Evolutionary conservation across 805 yeast genomes (phyloP).

Genomic region (Diddensiella caesifluorescens): DNA sequence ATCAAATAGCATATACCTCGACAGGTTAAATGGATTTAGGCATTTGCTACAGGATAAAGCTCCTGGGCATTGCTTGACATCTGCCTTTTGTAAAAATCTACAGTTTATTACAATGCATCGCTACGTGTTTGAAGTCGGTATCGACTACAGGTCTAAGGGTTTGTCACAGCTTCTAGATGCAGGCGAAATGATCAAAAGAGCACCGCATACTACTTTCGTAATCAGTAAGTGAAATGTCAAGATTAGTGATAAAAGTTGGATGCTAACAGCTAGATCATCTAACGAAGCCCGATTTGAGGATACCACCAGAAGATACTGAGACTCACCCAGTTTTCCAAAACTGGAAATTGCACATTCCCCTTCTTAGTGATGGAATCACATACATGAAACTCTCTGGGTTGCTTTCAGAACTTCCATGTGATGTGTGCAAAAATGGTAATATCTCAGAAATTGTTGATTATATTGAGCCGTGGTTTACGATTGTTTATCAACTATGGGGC

Average conservation of each 20-base stretch:
- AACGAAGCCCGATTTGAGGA: constrained; percentile 37
- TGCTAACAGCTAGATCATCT: constrained; percentile 40
- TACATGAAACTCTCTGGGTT: constrained; percentile 40
- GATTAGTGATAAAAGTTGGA: no score
- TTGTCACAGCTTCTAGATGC: constrained; percentile 40
- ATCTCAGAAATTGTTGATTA: neutral
- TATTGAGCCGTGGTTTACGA: constrained; percentile 19
- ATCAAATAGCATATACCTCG: no score
- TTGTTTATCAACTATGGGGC: constrained; percentile 33
- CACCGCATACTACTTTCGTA: constrained; percentile 32
- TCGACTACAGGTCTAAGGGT: constrained; percentile 38
- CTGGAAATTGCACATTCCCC: constrained; percentile 6
- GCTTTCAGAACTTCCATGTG: constrained; percentile 34
- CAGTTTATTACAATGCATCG: constrained; percentile 32
- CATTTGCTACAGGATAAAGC: constrained; percentile 43
- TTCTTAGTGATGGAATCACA: constrained; percentile 10
- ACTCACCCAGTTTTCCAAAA: constrained; percentile 12
- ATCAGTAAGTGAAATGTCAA: constrained; percentile 28
- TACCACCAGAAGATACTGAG: constrained; percentile 7
- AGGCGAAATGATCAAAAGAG: constrained; percentile 26
- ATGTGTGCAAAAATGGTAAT: neutral
- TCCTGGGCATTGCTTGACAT: constrained; percentile 30
- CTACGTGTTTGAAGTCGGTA: constrained; percentile 40
- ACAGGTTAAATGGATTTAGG: constrained; percentile 40
- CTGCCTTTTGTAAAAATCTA: constrained; percentile 31